Evolutionary conservation across 257 asterid genomes (phyloP).

Genomic region (Capsicum pubescens): DNA sequence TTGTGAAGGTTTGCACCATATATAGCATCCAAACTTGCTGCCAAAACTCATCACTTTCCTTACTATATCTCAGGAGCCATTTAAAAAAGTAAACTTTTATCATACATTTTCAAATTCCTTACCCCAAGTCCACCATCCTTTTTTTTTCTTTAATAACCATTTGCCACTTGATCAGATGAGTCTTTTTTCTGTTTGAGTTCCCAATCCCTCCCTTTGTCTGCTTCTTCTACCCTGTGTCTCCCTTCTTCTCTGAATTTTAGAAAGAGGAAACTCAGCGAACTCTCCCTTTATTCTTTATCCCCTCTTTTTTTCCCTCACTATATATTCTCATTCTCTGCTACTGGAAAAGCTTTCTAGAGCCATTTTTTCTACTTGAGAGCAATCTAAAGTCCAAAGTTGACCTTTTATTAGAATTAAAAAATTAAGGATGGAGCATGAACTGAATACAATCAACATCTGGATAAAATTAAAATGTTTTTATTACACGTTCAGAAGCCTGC

Average conservation of each 20-base stretch:
- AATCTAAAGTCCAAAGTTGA: background rate
- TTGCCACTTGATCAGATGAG: too few relatives aligned
- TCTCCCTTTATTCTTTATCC: background rate
- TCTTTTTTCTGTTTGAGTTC: too few relatives aligned
- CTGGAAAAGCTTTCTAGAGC: background rate
- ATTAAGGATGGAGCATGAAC: conserved; percentile 3
- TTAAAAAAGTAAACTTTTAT: too few relatives aligned
- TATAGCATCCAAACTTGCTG: too few relatives aligned
- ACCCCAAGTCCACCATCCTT: too few relatives aligned
- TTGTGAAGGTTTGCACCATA: too few relatives aligned
- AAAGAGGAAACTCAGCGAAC: background rate
- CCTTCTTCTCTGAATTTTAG: conserved; percentile 10
- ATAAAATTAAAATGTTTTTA: background rate
- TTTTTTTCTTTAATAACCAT: too few relatives aligned
- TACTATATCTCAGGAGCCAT: too few relatives aligned
- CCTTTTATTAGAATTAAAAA: background rate
- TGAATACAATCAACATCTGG: conserved; percentile 1
- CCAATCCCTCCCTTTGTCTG: conserved; percentile 6
- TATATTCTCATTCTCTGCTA: background rate
- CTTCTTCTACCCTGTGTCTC: background rate
- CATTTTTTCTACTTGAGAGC: background rate
- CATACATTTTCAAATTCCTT: too few relatives aligned
- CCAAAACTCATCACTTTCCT: too few relatives aligned
- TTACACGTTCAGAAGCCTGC: background rate
- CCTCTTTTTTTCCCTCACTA: background rate